Base-by-base conservation (phyloP, 1,284 basidiomycete genomes). In the Pyrrhoderma noxium region DNA sequence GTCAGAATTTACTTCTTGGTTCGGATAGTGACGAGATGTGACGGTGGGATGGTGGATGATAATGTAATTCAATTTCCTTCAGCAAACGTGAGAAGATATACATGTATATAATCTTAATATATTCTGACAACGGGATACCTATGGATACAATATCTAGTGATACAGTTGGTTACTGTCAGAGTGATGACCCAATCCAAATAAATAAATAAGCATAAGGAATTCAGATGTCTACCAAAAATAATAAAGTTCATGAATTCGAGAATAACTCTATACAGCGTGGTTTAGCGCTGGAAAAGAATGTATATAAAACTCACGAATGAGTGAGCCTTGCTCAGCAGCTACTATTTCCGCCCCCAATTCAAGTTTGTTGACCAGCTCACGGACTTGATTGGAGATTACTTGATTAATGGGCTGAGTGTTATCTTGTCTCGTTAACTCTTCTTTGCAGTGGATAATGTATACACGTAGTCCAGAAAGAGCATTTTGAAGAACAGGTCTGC, bases 391-490 rank as follows among this genome's bases (percentile, higher is more conserved):
- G 13, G 76, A 70, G 51, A 89, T 88, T 37, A 84, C 65, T 3
- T 77, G 68, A 52, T 70, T 70, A 42, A 79, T 76, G 31, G 80
- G 76, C 38, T 65, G 65, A 11, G 27, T 5, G 27, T 11, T 31
- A 14, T 40, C 5, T 40, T 40, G 7, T 5, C n/a, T n/a, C 38
- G n/a, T 5, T 48, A 80, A 63, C 47, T 79, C 75, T 57, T 89
- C 85, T 61, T 93, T 93, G 70, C 85, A 89, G 62, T 93, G 89
- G 31, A 79, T 89, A 53, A 92, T 70, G 61, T 79, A 85, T 21
- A 93, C 74, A 44, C 72, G 70, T 19, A 89, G 58, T 3, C 83
- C 83, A 1, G 66, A 57, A 34, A 90, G 67, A 8, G 74, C 72
- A 37, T 75, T 77, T 8, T 65, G 66, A 25, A 83, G 58, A 35